Conservation (phyloP, 2,329 filamentous ascomycete species). For the Septoria linicola region DNA sequence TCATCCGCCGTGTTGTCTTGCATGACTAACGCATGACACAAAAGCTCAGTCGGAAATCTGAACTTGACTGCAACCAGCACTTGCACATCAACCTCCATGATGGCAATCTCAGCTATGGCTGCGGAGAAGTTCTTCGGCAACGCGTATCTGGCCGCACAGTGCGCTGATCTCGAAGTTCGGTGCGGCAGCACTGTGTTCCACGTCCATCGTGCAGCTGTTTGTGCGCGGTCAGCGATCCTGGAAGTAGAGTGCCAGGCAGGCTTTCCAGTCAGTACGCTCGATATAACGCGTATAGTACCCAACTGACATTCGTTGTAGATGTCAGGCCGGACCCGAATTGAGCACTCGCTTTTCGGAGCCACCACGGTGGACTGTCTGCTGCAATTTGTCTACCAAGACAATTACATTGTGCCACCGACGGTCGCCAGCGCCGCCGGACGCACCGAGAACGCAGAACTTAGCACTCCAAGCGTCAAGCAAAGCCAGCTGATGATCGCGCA, state of each 20-base stretch:
- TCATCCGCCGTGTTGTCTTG: too few relatives aligned
- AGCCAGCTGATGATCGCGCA: slow-evolving; percentile 7
- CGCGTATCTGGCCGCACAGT: slow-evolving; percentile 7
- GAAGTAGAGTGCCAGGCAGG: slow-evolving; percentile 12
- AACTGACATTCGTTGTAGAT: too few relatives aligned
- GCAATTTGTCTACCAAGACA: slow-evolving; percentile 21
- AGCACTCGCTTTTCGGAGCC: slow-evolving; percentile 17
- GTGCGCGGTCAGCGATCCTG: slow-evolving; percentile 17
- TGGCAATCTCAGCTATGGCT: too few relatives aligned
- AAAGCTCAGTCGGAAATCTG: too few relatives aligned
- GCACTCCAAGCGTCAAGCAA: too few relatives aligned
- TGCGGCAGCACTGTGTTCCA: slow-evolving; percentile 16
- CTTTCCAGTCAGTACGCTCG: slow-evolving; percentile 12
- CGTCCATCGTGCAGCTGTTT: slow-evolving; percentile 21
- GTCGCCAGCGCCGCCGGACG: too few relatives aligned
- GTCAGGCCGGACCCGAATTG: slow-evolving; percentile 5
- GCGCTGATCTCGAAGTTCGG: slow-evolving; percentile 23
- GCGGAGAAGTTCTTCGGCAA: not conserved
- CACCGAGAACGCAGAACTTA: too few relatives aligned
- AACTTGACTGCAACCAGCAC: too few relatives aligned
- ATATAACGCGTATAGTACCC: too few relatives aligned
- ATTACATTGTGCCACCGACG: slow-evolving; percentile 9
- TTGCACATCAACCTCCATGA: too few relatives aligned
- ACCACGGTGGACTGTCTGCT: slow-evolving; percentile 21
- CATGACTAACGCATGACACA: too few relatives aligned